Percentiles rank a stretch among this genome's conserved stretches.
phyloP scores from a whole-genome alignment of 1,284 basidiomycete species.

The Marasmius oreades region DNA sequence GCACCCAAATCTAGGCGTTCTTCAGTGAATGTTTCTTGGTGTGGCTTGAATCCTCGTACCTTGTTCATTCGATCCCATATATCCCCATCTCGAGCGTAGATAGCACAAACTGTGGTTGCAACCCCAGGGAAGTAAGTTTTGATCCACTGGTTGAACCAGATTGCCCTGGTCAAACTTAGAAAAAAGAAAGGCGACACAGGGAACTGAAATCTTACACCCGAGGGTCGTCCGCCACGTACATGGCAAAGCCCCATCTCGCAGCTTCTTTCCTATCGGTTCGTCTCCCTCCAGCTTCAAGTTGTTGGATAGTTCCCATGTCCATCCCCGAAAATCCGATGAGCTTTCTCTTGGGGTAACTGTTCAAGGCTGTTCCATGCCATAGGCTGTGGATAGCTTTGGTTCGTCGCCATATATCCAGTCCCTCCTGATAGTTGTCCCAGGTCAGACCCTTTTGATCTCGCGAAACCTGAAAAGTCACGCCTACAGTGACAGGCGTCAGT shows the following conservation, averaged over 20 bases:
- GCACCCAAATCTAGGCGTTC: slow-evolving; percentile 12
- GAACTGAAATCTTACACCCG: not conserved
- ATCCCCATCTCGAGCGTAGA: slow-evolving; percentile 1
- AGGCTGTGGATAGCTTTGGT: slow-evolving; percentile 1
- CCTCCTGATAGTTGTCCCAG: slow-evolving; percentile 13
- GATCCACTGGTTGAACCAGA: not conserved
- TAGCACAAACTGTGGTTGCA: not conserved
- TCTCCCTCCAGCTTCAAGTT: not conserved
- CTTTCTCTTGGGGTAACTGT: not conserved
- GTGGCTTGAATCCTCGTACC: not conserved
- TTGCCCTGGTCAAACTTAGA: not conserved
- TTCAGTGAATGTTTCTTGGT: not conserved
- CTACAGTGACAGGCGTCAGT: not conserved
- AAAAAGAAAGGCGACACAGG: not conserved
- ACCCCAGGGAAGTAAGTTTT: not conserved
- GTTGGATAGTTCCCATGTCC: slow-evolving; percentile 1
- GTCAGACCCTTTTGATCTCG: slow-evolving; percentile 10
- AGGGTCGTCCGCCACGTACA: slow-evolving; percentile 5
- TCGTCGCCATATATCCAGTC: slow-evolving; percentile 13
- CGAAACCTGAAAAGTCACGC: slow-evolving; percentile 8
- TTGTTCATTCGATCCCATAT: not conserved
- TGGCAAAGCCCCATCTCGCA: not conserved
- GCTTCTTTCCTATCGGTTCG: not conserved
- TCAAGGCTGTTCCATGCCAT: not conserved
- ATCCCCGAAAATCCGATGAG: slow-evolving; percentile 3